A percentile compares a stretch with the other conserved stretches of the same genome.
These are phyloP conservation scores for Yamadazyma paraphyllophila DNA, from an alignment of 805 yeast species.

Conservation along the genomic window DNA sequence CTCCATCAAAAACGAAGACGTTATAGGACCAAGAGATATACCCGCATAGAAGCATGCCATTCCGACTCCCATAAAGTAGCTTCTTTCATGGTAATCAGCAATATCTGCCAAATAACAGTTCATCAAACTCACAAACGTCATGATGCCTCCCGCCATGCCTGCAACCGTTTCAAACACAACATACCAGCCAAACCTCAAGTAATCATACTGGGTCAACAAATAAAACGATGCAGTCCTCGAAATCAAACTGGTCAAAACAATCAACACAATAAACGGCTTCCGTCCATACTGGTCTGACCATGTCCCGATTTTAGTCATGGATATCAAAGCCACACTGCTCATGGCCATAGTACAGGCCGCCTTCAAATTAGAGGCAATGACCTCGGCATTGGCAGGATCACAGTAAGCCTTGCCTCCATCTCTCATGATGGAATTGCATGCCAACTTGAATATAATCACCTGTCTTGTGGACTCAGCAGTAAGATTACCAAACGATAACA, in stretches of 20 bases:
- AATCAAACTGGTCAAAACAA: slow-evolving; percentile 18
- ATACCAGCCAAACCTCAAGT: slow-evolving; percentile 35
- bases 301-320: slow-evolving; percentile 52
- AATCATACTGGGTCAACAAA: slow-evolving; percentile 23
- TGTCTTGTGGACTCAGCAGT: slow-evolving; percentile 42
- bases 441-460: slow-evolving; percentile 28
- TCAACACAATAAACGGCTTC: slow-evolving; percentile 23
- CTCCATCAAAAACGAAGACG: slow-evolving; percentile 41
- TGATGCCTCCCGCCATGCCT: slow-evolving; percentile 61
- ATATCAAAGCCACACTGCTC: slow-evolving; percentile 47
- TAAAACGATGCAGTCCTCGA: slow-evolving; percentile 23
- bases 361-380: slow-evolving; percentile 47
- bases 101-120: slow-evolving; percentile 77
- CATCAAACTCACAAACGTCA: slow-evolving; percentile 54
- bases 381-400: slow-evolving; percentile 33
- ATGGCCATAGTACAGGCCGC: slow-evolving; percentile 40
- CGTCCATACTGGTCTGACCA: slow-evolving; percentile 39
- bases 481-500: slow-evolving; percentile 42
- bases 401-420: slow-evolving; percentile 19
- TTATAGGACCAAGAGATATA: slow-evolving; percentile 61
- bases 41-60: slow-evolving; percentile 62
- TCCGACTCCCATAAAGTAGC: slow-evolving; percentile 55
- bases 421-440: slow-evolving; percentile 22
- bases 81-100: slow-evolving; percentile 58
- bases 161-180: slow-evolving; percentile 45